Percentiles rank a stretch among this genome's conserved stretches.
These are phyloP conservation scores for Coix lacrymajobi DNA, from an alignment of 176 grass and related monocot genomes.

Conservation along the genomic window DNA sequence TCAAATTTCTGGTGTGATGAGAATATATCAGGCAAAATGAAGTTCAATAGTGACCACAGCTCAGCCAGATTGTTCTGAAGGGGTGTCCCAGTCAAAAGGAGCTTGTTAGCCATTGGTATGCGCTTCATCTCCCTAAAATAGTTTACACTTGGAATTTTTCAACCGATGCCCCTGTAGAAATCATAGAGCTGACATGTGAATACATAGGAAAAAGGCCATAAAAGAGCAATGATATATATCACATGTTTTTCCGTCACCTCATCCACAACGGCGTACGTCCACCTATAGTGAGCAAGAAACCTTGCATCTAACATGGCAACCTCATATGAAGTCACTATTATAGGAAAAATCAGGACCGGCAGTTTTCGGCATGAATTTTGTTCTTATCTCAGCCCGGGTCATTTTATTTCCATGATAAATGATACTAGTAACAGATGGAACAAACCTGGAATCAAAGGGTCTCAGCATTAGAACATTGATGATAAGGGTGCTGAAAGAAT, in stretches of 20 bases:
- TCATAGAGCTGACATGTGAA: neutral
- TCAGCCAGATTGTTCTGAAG: constrained; percentile 85
- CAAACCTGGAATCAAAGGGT: constrained; percentile 62
- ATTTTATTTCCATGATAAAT: constrained; percentile 74
- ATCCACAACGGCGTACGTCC: constrained; percentile 92
- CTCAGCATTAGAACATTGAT: constrained; percentile 19
- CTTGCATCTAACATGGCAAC: constrained; percentile 63
- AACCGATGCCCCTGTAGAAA: constrained; percentile 68
- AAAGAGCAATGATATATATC: neutral
- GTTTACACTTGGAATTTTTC: constrained; percentile 75
- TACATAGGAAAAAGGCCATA: neutral
- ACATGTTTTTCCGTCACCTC: constrained; percentile 43
- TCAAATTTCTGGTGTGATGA: constrained; percentile 73
- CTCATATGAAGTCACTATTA: constrained; percentile 3
- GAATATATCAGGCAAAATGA: too few relatives aligned
- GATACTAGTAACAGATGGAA: constrained; percentile 64
- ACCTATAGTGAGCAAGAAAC: constrained; percentile 60
- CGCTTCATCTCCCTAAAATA: constrained; percentile 66
- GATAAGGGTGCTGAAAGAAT: neutral
- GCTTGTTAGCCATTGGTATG: too few relatives aligned
- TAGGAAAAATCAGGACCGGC: constrained; percentile 60
- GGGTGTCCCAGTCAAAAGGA: constrained; percentile 85
- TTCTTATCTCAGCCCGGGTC: constrained; percentile 57
- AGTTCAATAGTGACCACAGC: constrained; percentile 47
- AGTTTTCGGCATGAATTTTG: constrained; percentile 58